Evolutionary conservation across 306 rosid genomes (phyloP).

Genomic region (Quercus suber): DNA sequence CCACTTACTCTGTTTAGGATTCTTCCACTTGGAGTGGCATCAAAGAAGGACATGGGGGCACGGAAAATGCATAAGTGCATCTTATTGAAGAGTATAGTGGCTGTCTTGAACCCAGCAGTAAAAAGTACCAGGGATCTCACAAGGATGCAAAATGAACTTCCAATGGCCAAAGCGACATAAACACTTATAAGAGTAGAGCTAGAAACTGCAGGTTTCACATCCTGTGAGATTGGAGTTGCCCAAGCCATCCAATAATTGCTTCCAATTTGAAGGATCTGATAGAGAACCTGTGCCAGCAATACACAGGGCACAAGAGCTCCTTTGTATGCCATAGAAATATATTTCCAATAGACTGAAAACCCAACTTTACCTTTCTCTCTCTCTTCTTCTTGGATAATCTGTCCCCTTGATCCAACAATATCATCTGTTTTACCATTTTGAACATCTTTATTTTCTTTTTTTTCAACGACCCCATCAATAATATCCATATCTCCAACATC

Average conservation of each 20-base stretch:
- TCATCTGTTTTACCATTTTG: constrained; percentile 28
- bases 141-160: constrained; percentile 45
- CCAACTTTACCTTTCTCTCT: constrained; percentile 67
- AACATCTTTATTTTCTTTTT: constrained; percentile 17
- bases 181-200: constrained; percentile 32
- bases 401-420: constrained; percentile 35
- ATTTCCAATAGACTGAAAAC: constrained; percentile 51
- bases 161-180: constrained; percentile 47
- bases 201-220: constrained; percentile 27
- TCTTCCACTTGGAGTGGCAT: constrained; percentile 70
- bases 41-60: constrained; percentile 69
- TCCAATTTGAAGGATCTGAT: constrained; percentile 53
- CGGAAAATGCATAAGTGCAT: constrained; percentile 61
- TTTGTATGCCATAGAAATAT: constrained; percentile 47
- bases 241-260: constrained; percentile 81
- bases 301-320: constrained; percentile 63
- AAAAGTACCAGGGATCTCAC: constrained; percentile 35
- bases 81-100: constrained; percentile 50
- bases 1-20: constrained; percentile 55
- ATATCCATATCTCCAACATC: constrained; percentile 8
- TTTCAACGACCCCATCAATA: constrained; percentile 7
- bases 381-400: constrained; percentile 75
- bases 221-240: constrained; percentile 59
- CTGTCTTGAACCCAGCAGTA: constrained; percentile 51
- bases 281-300: constrained; percentile 41